phyloP scores from a whole-genome alignment of 768 basidiomycete species.

The Gyrodon lividus region DNA sequence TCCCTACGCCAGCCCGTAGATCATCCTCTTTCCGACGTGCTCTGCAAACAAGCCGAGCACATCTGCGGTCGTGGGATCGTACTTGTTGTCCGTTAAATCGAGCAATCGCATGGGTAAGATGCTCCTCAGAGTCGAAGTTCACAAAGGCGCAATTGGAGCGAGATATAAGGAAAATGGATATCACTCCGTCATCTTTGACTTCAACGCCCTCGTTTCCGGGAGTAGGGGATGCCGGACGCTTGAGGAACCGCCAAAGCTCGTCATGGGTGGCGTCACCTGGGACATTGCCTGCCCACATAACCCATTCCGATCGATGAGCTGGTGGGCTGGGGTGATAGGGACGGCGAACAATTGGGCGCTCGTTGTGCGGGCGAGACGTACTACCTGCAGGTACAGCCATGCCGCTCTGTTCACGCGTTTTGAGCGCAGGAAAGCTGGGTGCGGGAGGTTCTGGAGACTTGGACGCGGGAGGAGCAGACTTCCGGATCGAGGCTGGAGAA shows the following conservation, averaged over 20 bases:
- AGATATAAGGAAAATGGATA: conserved; percentile 90
- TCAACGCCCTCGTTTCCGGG: conserved; percentile 1
- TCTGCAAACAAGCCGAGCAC: conserved; percentile 80
- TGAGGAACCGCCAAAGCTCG: conserved; percentile 87
- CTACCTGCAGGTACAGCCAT: conserved; percentile 5
- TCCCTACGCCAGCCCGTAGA: conserved; percentile 85
- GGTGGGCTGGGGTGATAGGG: conserved; percentile 72
- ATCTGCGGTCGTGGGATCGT: conserved; percentile 67
- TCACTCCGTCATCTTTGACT: conserved; percentile 49
- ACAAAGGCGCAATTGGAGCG: conserved; percentile 94
- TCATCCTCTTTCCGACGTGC: conserved; percentile 82
- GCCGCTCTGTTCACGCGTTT: not conserved
- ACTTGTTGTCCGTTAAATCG: conserved; percentile 72
- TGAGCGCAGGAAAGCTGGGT: conserved; percentile 1
- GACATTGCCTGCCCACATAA: conserved; percentile 96
- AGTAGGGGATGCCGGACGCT: conserved; percentile 26
- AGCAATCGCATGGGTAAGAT: conserved; percentile 64
- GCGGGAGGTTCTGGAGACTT: conserved; percentile 4
- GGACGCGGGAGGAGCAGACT: not conserved
- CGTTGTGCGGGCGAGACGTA: conserved; percentile 11
- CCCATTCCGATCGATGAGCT: conserved; percentile 81
- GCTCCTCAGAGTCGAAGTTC: conserved; percentile 70
- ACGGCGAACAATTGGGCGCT: conserved; percentile 43
- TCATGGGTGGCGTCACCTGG: conserved; percentile 79
- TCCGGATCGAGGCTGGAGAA: not conserved